Conservation (phyloP, 2,329 filamentous ascomycete species). For the Ascomycota sp. region DNA sequence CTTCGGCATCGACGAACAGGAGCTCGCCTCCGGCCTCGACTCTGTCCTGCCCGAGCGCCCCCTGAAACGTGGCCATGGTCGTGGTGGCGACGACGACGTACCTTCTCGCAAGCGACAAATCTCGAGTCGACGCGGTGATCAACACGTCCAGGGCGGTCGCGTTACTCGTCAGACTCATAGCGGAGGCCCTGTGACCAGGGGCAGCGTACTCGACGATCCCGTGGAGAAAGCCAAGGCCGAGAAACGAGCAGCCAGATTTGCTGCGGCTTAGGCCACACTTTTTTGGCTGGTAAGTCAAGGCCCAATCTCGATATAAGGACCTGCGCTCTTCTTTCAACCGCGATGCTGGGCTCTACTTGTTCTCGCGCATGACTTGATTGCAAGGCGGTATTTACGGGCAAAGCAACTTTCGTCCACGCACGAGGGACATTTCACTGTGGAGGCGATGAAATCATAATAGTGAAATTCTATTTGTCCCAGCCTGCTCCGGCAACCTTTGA, state of each 20-base stretch:
- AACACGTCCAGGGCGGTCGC: constrained; percentile 4
- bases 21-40: constrained; percentile 42
- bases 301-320: neutral
- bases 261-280: constrained; percentile 10
- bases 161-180: constrained; percentile 11
- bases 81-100: constrained; percentile 20
- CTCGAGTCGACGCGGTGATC: constrained; percentile 19
- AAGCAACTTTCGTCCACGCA: too few species aligned
- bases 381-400: too few species aligned
- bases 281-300: neutral
- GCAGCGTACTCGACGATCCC: constrained; percentile 25
- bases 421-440: too few species aligned
- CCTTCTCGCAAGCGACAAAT: constrained; percentile 30
- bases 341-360: neutral
- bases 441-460: too few species aligned
- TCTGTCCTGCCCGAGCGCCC: constrained; percentile 49
- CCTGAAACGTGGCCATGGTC: constrained; percentile 40
- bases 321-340: too few species aligned
- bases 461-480: too few species aligned
- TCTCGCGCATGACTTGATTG: neutral
- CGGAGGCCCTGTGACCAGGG: constrained; percentile 11
- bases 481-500: too few species aligned
- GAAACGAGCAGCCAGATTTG: constrained; percentile 30
- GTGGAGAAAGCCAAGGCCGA: constrained; percentile 35
- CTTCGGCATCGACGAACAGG: constrained; percentile 38